Evolutionary conservation across 192 early-diverging fungal genomes (phyloP).

Genomic region (Backusella mclennaniae): DNA sequence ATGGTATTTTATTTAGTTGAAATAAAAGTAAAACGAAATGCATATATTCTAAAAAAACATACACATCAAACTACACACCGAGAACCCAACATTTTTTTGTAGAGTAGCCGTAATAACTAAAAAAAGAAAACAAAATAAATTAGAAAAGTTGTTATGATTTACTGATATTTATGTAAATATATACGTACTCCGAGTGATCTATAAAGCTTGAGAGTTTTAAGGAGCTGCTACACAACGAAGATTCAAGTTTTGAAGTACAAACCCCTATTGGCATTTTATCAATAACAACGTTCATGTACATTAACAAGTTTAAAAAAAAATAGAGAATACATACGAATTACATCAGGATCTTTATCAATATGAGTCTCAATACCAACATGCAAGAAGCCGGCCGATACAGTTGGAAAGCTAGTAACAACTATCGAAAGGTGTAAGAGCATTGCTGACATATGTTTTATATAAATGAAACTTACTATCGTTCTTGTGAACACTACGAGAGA

Average conservation of each 20-base stretch:
- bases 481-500: slow-evolving; percentile 18
- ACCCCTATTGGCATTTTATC: not conserved
- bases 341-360: not conserved
- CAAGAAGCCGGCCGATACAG: not conserved
- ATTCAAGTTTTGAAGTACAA: slow-evolving; percentile 13
- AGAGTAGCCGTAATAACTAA: too few species aligned
- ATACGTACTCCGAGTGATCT: slow-evolving; percentile 13
- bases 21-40: not conserved
- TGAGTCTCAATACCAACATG: slow-evolving; percentile 15
- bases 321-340: slow-evolving; percentile 5
- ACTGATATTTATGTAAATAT: not conserved
- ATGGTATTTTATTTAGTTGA: too few species aligned
- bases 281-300: not conserved
- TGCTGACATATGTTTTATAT: not conserved
- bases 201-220: not conserved
- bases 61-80: not conserved
- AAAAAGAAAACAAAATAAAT: not conserved
- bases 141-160: not conserved
- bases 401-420: slow-evolving; percentile 14
- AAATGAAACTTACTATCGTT: slow-evolving; percentile 7
- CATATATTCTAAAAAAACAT: not conserved
- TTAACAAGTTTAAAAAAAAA: not conserved
- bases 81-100: not conserved
- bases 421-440: not conserved
- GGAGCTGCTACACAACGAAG: slow-evolving; percentile 1